Evolutionary conservation across 1,284 basidiomycete genomes (phyloP), one percentile per base, ranked within the genome.

Genomic region (Cutaneotrichosporon cutaneum): DNA sequence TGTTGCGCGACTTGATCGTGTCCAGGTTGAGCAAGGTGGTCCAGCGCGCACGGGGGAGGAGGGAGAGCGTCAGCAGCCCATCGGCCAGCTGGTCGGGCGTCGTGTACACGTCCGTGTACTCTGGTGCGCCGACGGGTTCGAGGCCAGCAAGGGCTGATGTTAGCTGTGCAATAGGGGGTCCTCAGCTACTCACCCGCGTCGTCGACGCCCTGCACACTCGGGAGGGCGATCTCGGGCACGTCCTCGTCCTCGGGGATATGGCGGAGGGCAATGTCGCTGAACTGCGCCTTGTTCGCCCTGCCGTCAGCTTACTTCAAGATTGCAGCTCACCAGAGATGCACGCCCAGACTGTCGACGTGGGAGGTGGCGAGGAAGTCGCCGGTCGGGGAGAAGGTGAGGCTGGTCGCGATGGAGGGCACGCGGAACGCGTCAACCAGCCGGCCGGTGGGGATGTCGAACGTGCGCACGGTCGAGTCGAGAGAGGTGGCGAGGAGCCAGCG

Each of bases 271-370:
- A 97, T 85, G 60, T 95, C 90, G 0, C 87, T 80, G 76, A 94
- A 98, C 74, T 97, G 95, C 18, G 94, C 91, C 60, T 93, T 88
- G 79, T 99, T 99, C 22, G 94, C 92, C 92, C n/a, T n/a, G n/a
- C n/a, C n/a, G n/a, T n/a, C n/a, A n/a, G n/a, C n/a, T n/a, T n/a
- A n/a, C n/a, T n/a, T n/a, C n/a, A n/a, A n/a, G n/a, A n/a, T n/a
- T n/a, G n/a, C n/a, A n/a, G n/a, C n/a, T n/a, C n/a, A n/a, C n/a
- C 96, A 99, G 14, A 99, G 84, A 76, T 90, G 94, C 5, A 99
- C 85, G 6, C 94, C 96, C 50, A 97, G 88, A 62, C 88, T 93
- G 73, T 96, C 94, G 3, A 95, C 88, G 77, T 99, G 96, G 0
- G 92, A 84, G 2, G 94, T 96, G 0, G 96, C 96, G 60, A 99